These are phyloP conservation scores for Mortierella hygrophila DNA, from an alignment of 192 early-diverging fungal genomes.

Conservation along the genomic window DNA sequence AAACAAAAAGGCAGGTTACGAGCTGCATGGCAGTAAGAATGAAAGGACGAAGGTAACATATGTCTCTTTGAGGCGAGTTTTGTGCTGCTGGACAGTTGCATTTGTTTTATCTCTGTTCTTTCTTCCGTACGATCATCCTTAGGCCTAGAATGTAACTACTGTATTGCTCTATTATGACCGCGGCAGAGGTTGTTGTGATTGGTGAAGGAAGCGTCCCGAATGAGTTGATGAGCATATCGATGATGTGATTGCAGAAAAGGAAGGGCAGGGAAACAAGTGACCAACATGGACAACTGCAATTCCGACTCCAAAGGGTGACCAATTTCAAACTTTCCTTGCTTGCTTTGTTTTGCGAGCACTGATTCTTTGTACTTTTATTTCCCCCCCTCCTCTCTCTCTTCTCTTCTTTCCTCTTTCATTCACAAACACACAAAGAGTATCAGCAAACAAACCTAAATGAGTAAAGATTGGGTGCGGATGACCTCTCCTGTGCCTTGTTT, in stretches of 20 bases:
- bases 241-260: neutral
- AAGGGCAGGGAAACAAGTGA: neutral
- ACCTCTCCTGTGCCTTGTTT: neutral
- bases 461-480: neutral
- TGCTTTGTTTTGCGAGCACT: neutral
- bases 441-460: neutral
- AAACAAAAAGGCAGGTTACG: no score
- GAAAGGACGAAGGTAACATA: no score
- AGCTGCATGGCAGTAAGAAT: no score
- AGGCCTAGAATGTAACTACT: neutral
- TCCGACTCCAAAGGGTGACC: neutral
- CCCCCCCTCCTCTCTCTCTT: neutral
- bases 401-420: neutral
- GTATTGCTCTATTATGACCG: neutral
- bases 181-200: neutral
- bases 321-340: neutral
- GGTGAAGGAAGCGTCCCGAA: neutral
- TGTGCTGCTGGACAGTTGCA: neutral
- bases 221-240: neutral
- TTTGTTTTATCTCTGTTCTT: no score
- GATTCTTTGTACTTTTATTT: neutral
- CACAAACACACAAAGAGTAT: neutral
- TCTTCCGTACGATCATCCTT: neutral
- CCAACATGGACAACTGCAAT: neutral
- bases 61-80: neutral